Conservation (phyloP, 108 stramenopile species). For the Hondaea fermentalgiana region DNA sequence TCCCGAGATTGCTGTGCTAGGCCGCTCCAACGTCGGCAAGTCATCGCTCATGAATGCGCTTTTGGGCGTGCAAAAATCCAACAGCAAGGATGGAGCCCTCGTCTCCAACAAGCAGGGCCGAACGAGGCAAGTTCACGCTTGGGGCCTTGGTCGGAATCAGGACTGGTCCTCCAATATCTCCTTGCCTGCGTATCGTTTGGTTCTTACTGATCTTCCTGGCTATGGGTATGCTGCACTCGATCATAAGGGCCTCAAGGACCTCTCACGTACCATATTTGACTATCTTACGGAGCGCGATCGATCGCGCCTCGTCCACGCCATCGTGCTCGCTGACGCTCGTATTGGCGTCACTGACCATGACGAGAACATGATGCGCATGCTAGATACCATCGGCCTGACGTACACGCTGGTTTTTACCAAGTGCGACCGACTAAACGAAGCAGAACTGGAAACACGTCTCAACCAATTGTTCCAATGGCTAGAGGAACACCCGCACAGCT, state of each 20-base stretch:
- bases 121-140: background rate
- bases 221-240: background rate
- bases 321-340: background rate
- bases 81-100: background rate
- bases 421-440: background rate
- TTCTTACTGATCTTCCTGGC: background rate
- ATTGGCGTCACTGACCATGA: background rate
- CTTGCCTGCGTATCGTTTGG: background rate
- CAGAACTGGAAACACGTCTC: background rate
- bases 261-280: background rate
- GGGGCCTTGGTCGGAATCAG: background rate
- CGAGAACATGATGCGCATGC: background rate
- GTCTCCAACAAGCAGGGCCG: background rate
- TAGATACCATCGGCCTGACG: background rate
- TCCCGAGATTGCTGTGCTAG: background rate
- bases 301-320: background rate
- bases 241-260: background rate
- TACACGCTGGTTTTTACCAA: background rate
- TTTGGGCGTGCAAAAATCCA: background rate
- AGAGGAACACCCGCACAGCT: background rate
- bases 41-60: background rate
- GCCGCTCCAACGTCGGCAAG: background rate
- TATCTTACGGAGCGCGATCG: background rate
- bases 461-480: background rate
- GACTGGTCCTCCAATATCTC: background rate